Base-by-base conservation (phyloP, 2,329 filamentous ascomycete species). In the Dactylellina drechsleri region DNA sequence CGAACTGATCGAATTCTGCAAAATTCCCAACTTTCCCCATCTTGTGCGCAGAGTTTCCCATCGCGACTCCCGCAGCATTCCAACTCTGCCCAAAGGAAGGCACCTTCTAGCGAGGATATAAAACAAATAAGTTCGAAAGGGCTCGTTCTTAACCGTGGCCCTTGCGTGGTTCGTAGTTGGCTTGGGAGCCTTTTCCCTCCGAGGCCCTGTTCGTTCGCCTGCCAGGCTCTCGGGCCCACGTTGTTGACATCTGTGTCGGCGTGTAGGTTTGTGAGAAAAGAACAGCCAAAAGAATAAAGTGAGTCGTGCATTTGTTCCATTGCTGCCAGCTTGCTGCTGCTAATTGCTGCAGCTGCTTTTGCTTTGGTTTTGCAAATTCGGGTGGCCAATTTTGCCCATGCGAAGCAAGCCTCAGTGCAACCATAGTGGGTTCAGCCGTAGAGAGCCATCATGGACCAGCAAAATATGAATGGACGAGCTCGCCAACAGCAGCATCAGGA, bases 401-500 rank as follows among this genome's bases (percentile, higher is more conserved):
- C 16, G 47, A 36, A 52, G 52, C 31, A 45, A 43, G 36, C 54
- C 54, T 45, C 54, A 58, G 26, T 31, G 52, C 41, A 43, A 36
- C 54, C 36, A 20, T 40, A 58, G 26, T 31, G 52, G 52, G 13
- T 58, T 45, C 36, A 58, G 54, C 54, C 54, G 26, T 28, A 52
- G 47, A 1, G 15, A 18, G 47, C 20, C 10, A 23, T 18, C 20
- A 53, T 66, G 40, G 54, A 71, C 45, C 50, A 57, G n/a, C 57
- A 49, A 36, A 59, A 28, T 28, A 64, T 54, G 43, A 64, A 49
- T 20, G 26, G 61, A 31, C 53, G 62, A 40, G 62, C 28, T 26
- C 59, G 56, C 18, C 60, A 58, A 41, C 59, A 43, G 40, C 52
- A 58, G 59, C 54, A 66, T 10, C 53, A 62, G 40, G 54, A 49